phyloP scores from a whole-genome alignment of 1,139 yeast genomes.

The Geotrichum candidum region DNA sequence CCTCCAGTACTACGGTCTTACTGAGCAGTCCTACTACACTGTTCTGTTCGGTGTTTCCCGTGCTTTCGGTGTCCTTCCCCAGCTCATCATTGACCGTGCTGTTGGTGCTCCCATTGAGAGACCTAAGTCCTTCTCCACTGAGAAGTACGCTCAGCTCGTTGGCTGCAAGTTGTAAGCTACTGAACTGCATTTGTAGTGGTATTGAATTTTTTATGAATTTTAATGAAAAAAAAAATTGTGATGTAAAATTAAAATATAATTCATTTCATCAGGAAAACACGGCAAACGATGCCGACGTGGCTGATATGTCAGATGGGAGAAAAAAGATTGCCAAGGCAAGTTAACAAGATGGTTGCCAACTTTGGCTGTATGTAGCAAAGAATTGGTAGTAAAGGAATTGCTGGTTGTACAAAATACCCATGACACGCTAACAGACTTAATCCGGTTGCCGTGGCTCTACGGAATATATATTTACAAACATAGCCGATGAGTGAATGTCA shows the following conservation, averaged over 20 bases:
- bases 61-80: constrained; percentile 53
- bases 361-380: too few relatives aligned
- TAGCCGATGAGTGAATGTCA: too few relatives aligned
- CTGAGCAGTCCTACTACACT: constrained; percentile 51
- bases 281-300: too few relatives aligned
- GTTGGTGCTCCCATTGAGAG: constrained; percentile 58
- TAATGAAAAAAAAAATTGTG: background rate
- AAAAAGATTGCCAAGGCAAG: too few relatives aligned
- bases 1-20: constrained; percentile 54
- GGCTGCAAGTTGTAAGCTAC: constrained; percentile 35
- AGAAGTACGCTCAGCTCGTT: constrained; percentile 42
- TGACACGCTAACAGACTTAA: too few relatives aligned
- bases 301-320: too few relatives aligned
- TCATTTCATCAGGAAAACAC: background rate
- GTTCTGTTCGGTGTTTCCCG: constrained; percentile 57
- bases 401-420: too few relatives aligned
- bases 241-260: background rate
- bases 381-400: too few relatives aligned
- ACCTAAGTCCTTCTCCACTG: constrained; percentile 50
- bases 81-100: constrained; percentile 56
- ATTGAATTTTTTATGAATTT: background rate
- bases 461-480: too few relatives aligned
- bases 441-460: too few relatives aligned
- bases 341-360: too few relatives aligned
- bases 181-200: background rate